Base-by-base conservation (phyloP, 257 asterid genomes). In the Solanum habrochaites region DNA sequence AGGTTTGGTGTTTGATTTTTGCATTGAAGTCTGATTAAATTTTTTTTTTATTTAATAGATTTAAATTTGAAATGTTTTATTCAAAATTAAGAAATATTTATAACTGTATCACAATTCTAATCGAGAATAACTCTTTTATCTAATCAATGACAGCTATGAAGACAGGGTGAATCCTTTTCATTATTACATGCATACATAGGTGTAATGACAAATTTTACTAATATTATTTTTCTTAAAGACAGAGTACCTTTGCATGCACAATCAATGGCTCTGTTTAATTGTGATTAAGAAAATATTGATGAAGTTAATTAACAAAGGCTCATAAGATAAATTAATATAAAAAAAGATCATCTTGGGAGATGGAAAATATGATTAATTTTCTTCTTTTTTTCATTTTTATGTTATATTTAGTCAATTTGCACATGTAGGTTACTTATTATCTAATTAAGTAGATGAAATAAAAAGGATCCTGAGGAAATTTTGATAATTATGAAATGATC, bases 171-270 rank as follows among this genome's bases (percentile, higher is more conserved):
- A 29, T 80, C 85, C 15, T 80, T 80, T 47, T 80, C 67, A 47
- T 80, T 47, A 80, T 80, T 80, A 47, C 67, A 80, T 47, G 67
- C 60, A 80, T 80, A 47, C 85, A 80, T 10, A 80, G 43, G 27
- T 80, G 85, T 80, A 15, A 27, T 80, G 85, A 80, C 85, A 80
- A 80, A 10, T 80, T n/a, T 80, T 80, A 80, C 85, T 80, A 80
- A 15, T 47, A 47, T 29, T 47, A 27, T 80, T 78, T 80, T 45
- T 16, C 43, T 32, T 29, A 45, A 47, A 15, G 42, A 16, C 20
- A 47, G 67, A 47, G 42, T 80, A 47, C 66, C 66, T 47, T 80
- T 80, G 85, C 85, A 80, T 80, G 85, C 85, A 80, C 85, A 80
- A 80, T 47, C 42, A 47, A 49, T 47, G 67, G 85, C 27, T 80